Evolutionary conservation across 345 rosid species (phyloP).

Genomic region (Arabidopsis thaliana): DNA sequence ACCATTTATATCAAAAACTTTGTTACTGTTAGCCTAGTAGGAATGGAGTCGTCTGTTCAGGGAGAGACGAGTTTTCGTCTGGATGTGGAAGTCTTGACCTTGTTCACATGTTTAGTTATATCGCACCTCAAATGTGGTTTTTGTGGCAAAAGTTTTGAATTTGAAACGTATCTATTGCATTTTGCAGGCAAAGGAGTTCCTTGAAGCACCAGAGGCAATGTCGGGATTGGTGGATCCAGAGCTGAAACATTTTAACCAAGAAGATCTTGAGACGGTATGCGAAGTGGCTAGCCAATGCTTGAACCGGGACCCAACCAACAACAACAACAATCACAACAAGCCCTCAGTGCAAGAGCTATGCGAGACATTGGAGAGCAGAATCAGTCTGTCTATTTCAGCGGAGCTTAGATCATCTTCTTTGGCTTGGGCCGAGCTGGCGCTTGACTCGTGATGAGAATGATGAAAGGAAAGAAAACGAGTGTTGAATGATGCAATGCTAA

Average conservation of each 20-base stretch:
- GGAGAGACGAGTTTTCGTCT: background rate
- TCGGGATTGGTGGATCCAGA: conserved; percentile 83
- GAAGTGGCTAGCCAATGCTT: conserved; percentile 79
- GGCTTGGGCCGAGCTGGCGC: conserved; percentile 98
- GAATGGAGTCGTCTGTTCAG: conserved; percentile 1
- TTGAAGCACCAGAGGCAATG: conserved; percentile 80
- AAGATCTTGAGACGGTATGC: conserved; percentile 79
- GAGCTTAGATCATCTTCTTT: conserved; percentile 84
- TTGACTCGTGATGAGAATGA: conserved; percentile 60
- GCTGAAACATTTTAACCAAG: conserved; percentile 72
- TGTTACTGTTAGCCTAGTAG: conserved; percentile 7
- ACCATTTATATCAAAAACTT: conserved; percentile 7
- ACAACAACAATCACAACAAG: conserved; percentile 40
- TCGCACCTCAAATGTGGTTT: background rate
- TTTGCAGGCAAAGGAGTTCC: conserved; percentile 84
- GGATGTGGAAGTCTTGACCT: conserved; percentile 12
- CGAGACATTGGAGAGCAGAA: conserved; percentile 63
- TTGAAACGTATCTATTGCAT: conserved; percentile 1
- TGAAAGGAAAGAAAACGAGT: background rate
- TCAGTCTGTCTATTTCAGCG: conserved; percentile 70
- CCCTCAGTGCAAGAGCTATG: conserved; percentile 73
- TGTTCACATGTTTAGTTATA: conserved; percentile 11
- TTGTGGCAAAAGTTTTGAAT: background rate
- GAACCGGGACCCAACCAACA: conserved; percentile 54
- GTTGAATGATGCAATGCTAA: conserved; percentile 38